phyloP scores from a whole-genome alignment of 257 asterid species.

The Plectranthus barbatus region DNA sequence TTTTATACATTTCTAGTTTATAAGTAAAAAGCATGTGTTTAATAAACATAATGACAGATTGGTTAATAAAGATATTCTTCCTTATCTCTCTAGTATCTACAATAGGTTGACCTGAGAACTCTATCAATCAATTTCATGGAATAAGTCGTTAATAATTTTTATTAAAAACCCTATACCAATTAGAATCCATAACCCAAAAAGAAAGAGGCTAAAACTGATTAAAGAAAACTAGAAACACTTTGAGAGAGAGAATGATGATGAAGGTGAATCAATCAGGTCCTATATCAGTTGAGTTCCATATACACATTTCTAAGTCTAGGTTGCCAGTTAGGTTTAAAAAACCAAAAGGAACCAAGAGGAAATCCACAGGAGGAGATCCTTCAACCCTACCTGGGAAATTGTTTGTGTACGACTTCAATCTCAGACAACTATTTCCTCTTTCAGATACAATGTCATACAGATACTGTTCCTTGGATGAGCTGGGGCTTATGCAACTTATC shows the following conservation, averaged over 20 bases:
- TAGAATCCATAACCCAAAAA: too few species aligned
- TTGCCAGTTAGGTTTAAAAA: constrained; percentile 43
- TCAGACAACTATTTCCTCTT: constrained; percentile 77
- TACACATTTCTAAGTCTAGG: constrained; percentile 70
- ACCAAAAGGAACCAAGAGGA: constrained; percentile 70
- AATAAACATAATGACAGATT: too few species aligned
- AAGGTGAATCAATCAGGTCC: constrained; percentile 44
- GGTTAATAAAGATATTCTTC: too few species aligned
- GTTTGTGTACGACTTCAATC: constrained; percentile 63
- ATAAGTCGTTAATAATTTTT: too few species aligned
- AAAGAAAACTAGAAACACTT: constrained; percentile 20
- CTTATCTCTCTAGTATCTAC: too few species aligned
- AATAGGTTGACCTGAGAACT: too few species aligned
- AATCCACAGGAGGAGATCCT: constrained; percentile 64
- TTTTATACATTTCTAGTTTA: too few species aligned
- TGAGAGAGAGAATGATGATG: background rate
- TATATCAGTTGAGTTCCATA: constrained; percentile 64
- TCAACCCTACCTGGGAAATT: constrained; percentile 73
- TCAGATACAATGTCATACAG: constrained; percentile 72
- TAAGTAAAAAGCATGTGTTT: too few species aligned
- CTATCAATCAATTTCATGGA: too few species aligned
- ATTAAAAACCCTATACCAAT: too few species aligned
- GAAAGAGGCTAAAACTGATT: too few species aligned
- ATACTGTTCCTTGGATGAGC: constrained; percentile 51
- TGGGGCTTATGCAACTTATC: constrained; percentile 80